Percentiles rank a stretch among this genome's conserved stretches.
phyloP scores from a whole-genome alignment of 441 rosid species.

The Populus hybrid region DNA sequence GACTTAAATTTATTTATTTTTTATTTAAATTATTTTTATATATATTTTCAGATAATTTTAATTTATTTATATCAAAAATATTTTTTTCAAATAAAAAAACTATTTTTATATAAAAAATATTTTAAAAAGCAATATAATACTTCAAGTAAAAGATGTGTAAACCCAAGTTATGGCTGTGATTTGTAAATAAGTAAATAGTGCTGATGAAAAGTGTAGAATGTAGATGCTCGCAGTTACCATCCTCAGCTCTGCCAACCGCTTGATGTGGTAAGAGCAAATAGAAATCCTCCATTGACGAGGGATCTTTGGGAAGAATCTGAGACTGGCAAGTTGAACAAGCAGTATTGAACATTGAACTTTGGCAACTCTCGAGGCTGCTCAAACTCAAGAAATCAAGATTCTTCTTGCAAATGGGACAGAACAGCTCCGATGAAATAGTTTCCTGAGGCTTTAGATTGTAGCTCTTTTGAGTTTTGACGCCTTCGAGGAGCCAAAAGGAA shows the following conservation, averaged over 20 bases:
- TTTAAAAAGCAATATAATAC: too few relatives aligned
- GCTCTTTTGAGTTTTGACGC: slow-evolving; percentile 52
- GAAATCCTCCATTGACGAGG: slow-evolving; percentile 50
- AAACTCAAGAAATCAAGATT: slow-evolving; percentile 36
- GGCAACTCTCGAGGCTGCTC: slow-evolving; percentile 16
- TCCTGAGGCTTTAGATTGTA: slow-evolving; percentile 56
- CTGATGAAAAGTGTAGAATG: slow-evolving; percentile 3
- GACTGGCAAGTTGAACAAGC: slow-evolving; percentile 85
- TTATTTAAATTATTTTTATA: too few relatives aligned
- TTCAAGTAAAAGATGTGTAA: too few relatives aligned
- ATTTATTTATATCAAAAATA: too few relatives aligned
- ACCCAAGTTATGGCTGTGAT: not conserved
- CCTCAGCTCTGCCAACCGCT: slow-evolving; percentile 42
- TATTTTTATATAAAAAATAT: too few relatives aligned
- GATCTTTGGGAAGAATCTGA: slow-evolving; percentile 79
- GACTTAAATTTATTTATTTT: too few relatives aligned
- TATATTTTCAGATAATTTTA: too few relatives aligned
- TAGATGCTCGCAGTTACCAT: slow-evolving; percentile 36
- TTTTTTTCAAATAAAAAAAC: too few relatives aligned
- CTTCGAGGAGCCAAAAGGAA: slow-evolving; percentile 74
- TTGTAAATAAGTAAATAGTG: not conserved
- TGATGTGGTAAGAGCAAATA: slow-evolving; percentile 51
- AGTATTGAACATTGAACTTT: slow-evolving; percentile 33
- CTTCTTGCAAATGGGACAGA: slow-evolving; percentile 70
- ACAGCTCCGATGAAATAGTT: slow-evolving; percentile 67